Evolutionary conservation across 257 asterid genomes (phyloP), one percentile per base, ranked within the genome.

Genomic region (Apocynum venetum): DNA sequence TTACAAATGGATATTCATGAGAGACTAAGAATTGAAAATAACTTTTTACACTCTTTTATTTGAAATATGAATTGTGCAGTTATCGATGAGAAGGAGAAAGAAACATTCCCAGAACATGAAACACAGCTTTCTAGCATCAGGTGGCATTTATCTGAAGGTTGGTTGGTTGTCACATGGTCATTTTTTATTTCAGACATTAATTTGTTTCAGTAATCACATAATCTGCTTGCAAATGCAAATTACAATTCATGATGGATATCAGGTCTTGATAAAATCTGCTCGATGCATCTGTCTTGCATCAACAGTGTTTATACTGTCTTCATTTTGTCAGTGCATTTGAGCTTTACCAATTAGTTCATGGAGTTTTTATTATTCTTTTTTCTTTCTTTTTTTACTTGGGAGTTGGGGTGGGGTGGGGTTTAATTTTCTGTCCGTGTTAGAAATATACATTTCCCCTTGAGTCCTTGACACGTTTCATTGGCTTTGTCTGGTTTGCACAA

Each of bases 141-240:
- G 6, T 96, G 97, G 97, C 99, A 93, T 85, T 88, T 96, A 83
- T 86, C 99, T 15, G 97, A 91, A 91, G 99, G 98, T 90, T 59
- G 49, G 85, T 83, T 73, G 51, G 10, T 48, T 20, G 14, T 25
- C 11, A 6, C 38, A 51, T 25, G 36, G 5, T n/a, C 12, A 8
- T 69, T 8, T 14, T 31, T 44, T 0, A 11, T 64, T 25, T 12
- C 15, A 38, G 70, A 44, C 47, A 44, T 44, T 44, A 44, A 44
- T 44, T 44, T 25, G 31, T 25, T 25, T 25, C 31, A 25, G 31
- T 25, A 25, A 25, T 25, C 31, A 25, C 31, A 25, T 25, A 25
- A 25, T 25, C 31, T 25, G 31, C 31, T 25, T 25, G 31, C 31
- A 25, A 25, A 25, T 25, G 31, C 31, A 25, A 25, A 25, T 25